These are phyloP conservation scores for Pyricularia sp. DNA, from an alignment of 2,329 filamentous ascomycete species.

Conservation along the genomic window DNA sequence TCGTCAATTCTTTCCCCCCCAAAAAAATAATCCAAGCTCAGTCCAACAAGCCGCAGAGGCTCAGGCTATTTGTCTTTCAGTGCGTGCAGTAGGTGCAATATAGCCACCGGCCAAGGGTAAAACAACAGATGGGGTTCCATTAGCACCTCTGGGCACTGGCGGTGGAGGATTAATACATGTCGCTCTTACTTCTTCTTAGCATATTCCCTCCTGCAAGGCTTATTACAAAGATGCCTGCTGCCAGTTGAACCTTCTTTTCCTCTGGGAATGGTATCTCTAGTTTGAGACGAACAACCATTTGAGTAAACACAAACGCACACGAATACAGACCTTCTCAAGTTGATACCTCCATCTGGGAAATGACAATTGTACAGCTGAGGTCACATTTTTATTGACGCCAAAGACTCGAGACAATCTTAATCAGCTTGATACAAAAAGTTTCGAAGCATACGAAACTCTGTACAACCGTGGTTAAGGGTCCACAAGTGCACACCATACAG, in stretches of 20 bases:
- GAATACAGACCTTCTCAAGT: neutral
- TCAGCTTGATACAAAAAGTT: neutral
- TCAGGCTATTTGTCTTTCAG: neutral
- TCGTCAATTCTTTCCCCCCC: neutral
- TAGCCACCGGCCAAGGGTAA: neutral
- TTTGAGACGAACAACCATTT: neutral
- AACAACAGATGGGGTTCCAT: neutral
- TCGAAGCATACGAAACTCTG: neutral
- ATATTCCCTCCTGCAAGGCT: neutral
- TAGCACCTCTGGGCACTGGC: neutral
- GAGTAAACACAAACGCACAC: neutral
- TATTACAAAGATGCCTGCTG: neutral
- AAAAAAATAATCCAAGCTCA: neutral
- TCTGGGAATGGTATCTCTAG: neutral
- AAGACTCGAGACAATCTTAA: neutral
- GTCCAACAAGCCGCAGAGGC: neutral
- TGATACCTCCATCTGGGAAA: neutral
- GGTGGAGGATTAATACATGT: neutral
- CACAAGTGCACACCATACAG: neutral
- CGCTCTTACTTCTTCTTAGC: neutral
- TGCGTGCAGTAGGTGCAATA: slow-evolving; percentile 1
- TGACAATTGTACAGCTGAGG: neutral
- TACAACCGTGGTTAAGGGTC: neutral
- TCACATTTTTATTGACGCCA: neutral
- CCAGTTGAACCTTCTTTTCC: neutral